phyloP scores from a whole-genome alignment of 805 yeast species.

The Saccharomycopsis javanensis region DNA sequence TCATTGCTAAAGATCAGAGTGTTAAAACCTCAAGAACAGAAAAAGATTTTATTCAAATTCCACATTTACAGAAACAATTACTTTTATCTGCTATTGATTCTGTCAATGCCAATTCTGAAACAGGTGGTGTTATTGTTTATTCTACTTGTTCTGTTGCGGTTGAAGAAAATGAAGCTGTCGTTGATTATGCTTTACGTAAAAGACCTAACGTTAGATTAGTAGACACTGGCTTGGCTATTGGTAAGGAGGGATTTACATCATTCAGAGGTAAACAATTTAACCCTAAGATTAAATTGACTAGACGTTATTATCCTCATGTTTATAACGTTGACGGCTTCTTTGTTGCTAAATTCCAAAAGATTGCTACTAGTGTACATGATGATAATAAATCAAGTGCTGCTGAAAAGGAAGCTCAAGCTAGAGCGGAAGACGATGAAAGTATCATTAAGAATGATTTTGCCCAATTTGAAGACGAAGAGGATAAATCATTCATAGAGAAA shows the following conservation, averaged over 20 bases:
- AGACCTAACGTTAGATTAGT: constrained; percentile 94
- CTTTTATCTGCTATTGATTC: constrained; percentile 93
- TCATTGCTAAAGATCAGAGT: constrained; percentile 91
- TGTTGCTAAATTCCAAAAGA: constrained; percentile 93
- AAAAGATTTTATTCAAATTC: constrained; percentile 92
- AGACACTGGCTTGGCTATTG: constrained; percentile 85
- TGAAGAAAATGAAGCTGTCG: constrained; percentile 97
- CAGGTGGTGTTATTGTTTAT: constrained; percentile 91
- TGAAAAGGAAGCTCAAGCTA: constrained; percentile 75
- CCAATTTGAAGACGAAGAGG: constrained; percentile 66
- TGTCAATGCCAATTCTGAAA: constrained; percentile 83
- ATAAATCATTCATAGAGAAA: constrained; percentile 59
- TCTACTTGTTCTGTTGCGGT: constrained; percentile 98
- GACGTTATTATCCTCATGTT: constrained; percentile 97
- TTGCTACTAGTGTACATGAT: constrained; percentile 78
- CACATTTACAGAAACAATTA: constrained; percentile 92
- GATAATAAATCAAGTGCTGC: constrained; percentile 78
- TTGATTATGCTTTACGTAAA: constrained; percentile 92
- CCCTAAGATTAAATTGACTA: constrained; percentile 64
- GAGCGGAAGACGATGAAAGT: constrained; percentile 64
- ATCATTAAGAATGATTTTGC: constrained; percentile 83
- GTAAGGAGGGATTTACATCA: constrained; percentile 91
- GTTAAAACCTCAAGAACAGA: constrained; percentile 91
- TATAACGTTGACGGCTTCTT: constrained; percentile 97
- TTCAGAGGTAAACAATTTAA: constrained; percentile 89